Conservation (phyloP, 1,284 basidiomycete genomes). For the Boletus semigastroideus region DNA sequence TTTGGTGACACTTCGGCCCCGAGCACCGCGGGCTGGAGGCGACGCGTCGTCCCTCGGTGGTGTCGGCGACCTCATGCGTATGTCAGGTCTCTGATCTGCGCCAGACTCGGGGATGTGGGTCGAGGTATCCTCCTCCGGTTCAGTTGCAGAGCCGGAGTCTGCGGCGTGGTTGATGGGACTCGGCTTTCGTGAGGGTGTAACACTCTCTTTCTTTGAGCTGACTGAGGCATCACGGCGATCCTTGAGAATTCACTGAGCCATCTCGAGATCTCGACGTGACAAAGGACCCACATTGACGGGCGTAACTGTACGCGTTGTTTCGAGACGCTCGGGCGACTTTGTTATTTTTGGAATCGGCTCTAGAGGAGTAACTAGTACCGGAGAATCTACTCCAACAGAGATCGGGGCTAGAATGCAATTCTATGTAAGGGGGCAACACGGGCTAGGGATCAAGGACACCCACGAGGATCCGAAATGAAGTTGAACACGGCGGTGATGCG, state of each 20-base stretch:
- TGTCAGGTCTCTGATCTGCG: conserved; percentile 15
- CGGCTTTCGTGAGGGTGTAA: conserved; percentile 7
- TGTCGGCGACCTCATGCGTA: conserved; percentile 24
- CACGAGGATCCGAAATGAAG: conserved; percentile 61
- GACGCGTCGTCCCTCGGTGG: conserved; percentile 16
- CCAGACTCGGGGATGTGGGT: conserved; percentile 1
- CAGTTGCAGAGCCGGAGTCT: conserved; percentile 49
- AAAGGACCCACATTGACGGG: conserved; percentile 18
- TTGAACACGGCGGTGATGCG: conserved; percentile 71
- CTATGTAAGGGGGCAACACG: conserved; percentile 12
- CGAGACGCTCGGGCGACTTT: conserved; percentile 8
- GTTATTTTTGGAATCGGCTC: conserved; percentile 17
- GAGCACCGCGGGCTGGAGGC: conserved; percentile 18
- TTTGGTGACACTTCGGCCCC: conserved; percentile 24
- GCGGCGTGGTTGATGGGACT: conserved; percentile 21
- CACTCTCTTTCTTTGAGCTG: conserved; percentile 6
- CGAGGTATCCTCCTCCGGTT: conserved; percentile 41
- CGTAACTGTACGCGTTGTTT: conserved; percentile 1
- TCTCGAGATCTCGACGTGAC: background rate
- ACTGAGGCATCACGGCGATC: conserved; percentile 7
- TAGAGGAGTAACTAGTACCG: conserved; percentile 33
- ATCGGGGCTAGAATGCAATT: conserved; percentile 40
- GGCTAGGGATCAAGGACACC: conserved; percentile 30
- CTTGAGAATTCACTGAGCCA: conserved; percentile 18
- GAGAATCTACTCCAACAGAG: conserved; percentile 39